Base-by-base conservation (phyloP, 2,329 filamentous ascomycete species). In the Xylaria sp. region DNA sequence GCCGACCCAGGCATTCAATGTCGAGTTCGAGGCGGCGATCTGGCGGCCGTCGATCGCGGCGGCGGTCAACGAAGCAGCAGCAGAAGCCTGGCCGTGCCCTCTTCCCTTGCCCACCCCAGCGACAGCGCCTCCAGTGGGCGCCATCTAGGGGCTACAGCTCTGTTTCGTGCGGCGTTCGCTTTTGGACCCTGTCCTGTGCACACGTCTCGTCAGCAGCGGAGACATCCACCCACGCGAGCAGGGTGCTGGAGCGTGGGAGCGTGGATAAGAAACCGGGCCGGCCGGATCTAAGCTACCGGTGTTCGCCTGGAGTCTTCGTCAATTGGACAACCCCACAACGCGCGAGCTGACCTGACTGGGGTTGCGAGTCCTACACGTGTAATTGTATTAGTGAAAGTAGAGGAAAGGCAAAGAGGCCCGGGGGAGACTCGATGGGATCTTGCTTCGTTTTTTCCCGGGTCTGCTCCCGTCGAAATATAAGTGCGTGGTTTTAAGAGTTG, bases 1-100 rank as follows among this genome's bases (percentile, higher is more conserved):
- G 49, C 81, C 79, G 25, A 83, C 73, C 70, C 82, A 82, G 31
- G 77, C 69, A 67, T 83, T 81, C 62, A 82, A 62, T 0, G 83
- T 84, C 55, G 80, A 78, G 73, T 84, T 84, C 4, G 80, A 80
- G 28, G 78, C 78, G 31, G 80, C 79, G 67, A 83, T 76, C 68
- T 80, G 75, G 20, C 66, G 62, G 20, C 72, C 71, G 41, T 70
- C 57, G 43, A 69, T 54, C 10, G 59, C 33, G 12, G 59, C 33
- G 23, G 49, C 18, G 43, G 55, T 2, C 12, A 57, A 15, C 12
- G 33, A 2, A 41, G 63, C 56, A 33, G 41, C 39, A 41, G 12
- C 10, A 15, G 31, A 1, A 36, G 46, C 56, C 48, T 60, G 64
- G 36, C 57, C 48, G 9, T 49, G 62, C 4, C 55, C 64, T 54